These are phyloP conservation scores for Lithospermum erythrorhizon DNA, from an alignment of 257 asterid genomes.

Conservation along the genomic window DNA sequence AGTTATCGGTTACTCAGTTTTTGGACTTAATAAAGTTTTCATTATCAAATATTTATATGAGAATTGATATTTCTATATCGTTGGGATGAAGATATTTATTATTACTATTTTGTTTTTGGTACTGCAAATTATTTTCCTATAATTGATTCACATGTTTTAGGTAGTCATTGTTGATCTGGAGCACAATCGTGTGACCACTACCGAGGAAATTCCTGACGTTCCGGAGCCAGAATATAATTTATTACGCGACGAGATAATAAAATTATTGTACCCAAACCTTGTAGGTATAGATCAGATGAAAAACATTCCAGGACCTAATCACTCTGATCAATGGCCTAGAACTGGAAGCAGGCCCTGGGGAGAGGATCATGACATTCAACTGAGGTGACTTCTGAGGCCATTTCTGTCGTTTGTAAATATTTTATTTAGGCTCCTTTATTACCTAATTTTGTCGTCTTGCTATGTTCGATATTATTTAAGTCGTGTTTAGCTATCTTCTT, in stretches of 20 bases:
- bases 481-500: not conserved
- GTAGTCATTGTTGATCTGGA: conserved; percentile 95
- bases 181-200: conserved; percentile 71
- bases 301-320: conserved; percentile 31
- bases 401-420: conserved; percentile 7
- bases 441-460: conserved; percentile 2
- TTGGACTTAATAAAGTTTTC: not conserved
- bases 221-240: conserved; percentile 88
- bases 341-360: conserved; percentile 70
- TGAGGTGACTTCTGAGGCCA: conserved; percentile 48
- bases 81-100: not conserved
- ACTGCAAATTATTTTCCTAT: not conserved
- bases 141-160: conserved; percentile 30
- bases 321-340: conserved; percentile 25
- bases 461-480: too few relatives aligned
- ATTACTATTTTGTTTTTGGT: not conserved
- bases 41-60: conserved; percentile 5
- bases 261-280: conserved; percentile 70
- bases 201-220: conserved; percentile 87
- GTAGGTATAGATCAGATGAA: conserved; percentile 82
- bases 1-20: not conserved
- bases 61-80: not conserved
- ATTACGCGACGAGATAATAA: conserved; percentile 65
- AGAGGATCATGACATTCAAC: conserved; percentile 67
- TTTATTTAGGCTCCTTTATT: conserved; percentile 10